Evolutionary conservation across 306 rosid species (phyloP), one percentile per base, ranked within the genome.

Genomic region (Inga leiocalycina): DNA sequence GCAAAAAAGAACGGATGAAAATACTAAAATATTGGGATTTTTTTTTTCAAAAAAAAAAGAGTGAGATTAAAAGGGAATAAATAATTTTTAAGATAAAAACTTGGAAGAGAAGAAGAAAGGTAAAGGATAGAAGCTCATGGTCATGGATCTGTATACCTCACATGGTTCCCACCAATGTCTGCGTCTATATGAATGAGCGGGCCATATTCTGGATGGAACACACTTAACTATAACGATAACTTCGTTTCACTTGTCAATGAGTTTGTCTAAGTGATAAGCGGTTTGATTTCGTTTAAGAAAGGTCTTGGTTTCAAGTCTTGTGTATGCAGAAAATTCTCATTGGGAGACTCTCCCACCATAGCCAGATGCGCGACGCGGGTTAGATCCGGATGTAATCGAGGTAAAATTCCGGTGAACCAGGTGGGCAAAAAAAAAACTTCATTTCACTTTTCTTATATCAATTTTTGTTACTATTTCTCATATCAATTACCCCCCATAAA

Each of bases 101-200:
- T 39, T 39, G 6, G 43, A 39, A 39, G 43, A 32, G 37, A 6
- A 70, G 6, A 20, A 41, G 32, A 39, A 37, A 19, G 46, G 4
- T 6, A 1, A 41, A 11, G 3, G 0, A 39, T 20, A 52, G 74
- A 52, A 10, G 49, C 30, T 20, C 34, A 11, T 20, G 32, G 74
- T 41, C 34, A 11, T 20, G 32, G 74, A 41, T 15, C 24, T 35
- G 24, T 22, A 34, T 8, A 17, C 5, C 79, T 88, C 92, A 87
- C 91, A 87, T 88, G 93, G 4, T 84, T 80, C 85, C 89, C 90
- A 84, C 92, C 82, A 87, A 84, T 88, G 76, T 83, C 88, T 77
- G 56, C 80, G 81, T 84, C 89, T 84, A 41, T 44, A 76, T 84
- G 70, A 89, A 77, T 79, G 78, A 81, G 76, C 35, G 86, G 94